Base-by-base conservation (phyloP, 176 grass and related monocot genomes). In the Microstegium vimineum region DNA sequence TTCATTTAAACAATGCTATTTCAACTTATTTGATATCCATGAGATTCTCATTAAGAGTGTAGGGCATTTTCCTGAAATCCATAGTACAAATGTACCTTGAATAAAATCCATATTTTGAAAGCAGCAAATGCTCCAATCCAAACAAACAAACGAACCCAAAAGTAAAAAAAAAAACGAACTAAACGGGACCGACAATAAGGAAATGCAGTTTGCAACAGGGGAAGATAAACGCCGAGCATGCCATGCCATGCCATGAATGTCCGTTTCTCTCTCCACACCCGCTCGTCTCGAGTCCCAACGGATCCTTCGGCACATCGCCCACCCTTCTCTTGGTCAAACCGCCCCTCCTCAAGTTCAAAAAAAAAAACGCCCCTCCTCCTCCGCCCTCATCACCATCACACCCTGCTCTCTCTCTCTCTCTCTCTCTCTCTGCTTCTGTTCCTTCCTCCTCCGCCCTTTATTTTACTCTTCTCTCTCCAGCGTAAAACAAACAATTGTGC, bases 301-400 rank as follows among this genome's bases (percentile, higher is more conserved):
- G 90, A 93, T 93, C 85, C 82, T 80, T 87, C 84, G 61, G 82
- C 81, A 79, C 88, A 82, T 71, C 86, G 63, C 70, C 81, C 59
- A 51, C 27, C 64, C 65, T 71, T 79, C 80, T 79, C 89, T 68
- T 52, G 92, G 89, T 89, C 89, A 91, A 91, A 94, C 72, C 89
- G 83, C 81, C 64, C 77, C 25, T 75, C 69, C 42, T 34, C n/a
- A n/a, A n/a, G n/a, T n/a, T n/a, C n/a, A n/a, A n/a, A n/a, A n/a
- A n/a, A n/a, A n/a, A n/a, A n/a, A n/a, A n/a, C n/a, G n/a, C n/a
- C n/a, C 66, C 15, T 71, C 75, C 57, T 66, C 7, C 32, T 37
- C 33, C 33, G 33, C 33, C 33, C 33, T n/a, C n/a, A n/a, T n/a
- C n/a, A n/a, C n/a, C n/a, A n/a, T n/a, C n/a, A n/a, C n/a, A n/a